Evolutionary conservation across 2,329 filamentous ascomycete genomes (phyloP).

Genomic region (Neopestalotiopsis sp.): DNA sequence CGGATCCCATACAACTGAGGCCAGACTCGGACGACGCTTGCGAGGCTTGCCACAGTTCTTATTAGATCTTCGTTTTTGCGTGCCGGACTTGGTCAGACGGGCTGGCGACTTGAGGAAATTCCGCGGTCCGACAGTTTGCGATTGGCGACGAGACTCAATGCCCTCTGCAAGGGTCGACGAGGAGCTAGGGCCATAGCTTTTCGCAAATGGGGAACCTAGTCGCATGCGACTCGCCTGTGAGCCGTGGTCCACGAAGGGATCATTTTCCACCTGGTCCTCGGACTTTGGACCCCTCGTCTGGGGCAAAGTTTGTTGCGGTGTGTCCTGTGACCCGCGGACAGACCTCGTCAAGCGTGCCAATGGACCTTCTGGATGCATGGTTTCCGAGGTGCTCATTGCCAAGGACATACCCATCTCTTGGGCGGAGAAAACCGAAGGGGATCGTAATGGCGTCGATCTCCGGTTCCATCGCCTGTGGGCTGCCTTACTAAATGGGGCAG

Average conservation of each 20-base stretch:
- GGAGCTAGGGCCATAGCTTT: constrained; percentile 68
- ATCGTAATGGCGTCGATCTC: constrained; percentile 52
- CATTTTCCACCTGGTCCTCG: neutral
- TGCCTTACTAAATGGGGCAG: constrained; percentile 60
- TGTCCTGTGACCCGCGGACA: constrained; percentile 25
- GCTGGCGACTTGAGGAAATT: constrained; percentile 60
- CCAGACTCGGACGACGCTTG: constrained; percentile 61
- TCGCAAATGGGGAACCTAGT: constrained; percentile 63
- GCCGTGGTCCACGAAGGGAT: constrained; percentile 1
- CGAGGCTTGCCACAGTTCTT: constrained; percentile 54
- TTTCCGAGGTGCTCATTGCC: constrained; percentile 65
- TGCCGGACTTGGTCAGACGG: constrained; percentile 53
- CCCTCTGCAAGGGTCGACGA: constrained; percentile 53
- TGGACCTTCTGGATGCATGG: constrained; percentile 68
- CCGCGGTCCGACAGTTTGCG: constrained; percentile 55
- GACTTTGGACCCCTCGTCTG: constrained; percentile 22
- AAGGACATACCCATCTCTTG: constrained; percentile 70
- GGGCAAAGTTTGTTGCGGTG: constrained; percentile 26
- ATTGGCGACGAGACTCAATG: constrained; percentile 46
- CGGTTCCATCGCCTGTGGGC: constrained; percentile 56
- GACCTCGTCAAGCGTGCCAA: constrained; percentile 64
- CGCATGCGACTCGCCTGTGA: constrained; percentile 39
- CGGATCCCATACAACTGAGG: constrained; percentile 58
- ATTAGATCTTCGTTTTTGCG: constrained; percentile 60
- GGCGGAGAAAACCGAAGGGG: constrained; percentile 59